Evolutionary conservation across 2,329 filamentous ascomycete species (phyloP), one percentile per base, ranked within the genome.

Genomic region (Penicillium sp.): DNA sequence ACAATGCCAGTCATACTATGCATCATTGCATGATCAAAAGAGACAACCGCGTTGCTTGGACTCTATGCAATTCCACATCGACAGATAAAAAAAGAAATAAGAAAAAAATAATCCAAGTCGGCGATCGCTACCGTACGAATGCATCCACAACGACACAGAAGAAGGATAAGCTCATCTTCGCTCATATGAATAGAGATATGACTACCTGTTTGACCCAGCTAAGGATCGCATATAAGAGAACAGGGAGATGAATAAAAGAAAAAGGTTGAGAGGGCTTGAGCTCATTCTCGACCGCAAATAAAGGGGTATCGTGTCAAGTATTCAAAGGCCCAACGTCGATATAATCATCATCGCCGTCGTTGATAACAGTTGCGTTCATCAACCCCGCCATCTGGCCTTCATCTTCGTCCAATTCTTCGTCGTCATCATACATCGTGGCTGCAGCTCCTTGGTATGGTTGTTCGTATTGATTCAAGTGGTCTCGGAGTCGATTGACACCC

Each of bases 401-500:
- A 29, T 75, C 74, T 63, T 75, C 74, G 40, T 76, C 74, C 47
- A 75, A 56, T 61, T 76, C 73, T 55, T 76, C 75, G 34, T 71
- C 73, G 41, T 77, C 73, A 57, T 76, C 73, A 59, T 74, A 76
- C 71, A 76, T 76, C 32, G 74, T 75, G 40, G 70, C 71, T 56
- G 75, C 73, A 10, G 65, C 68, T 56, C 67, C 69, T 35, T 62
- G 68, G 29, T 58, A 63, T 40, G 64, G 54, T 27, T 62, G 56
- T 36, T 74, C 70, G 10, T 75, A 73, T 61, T 59, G 63, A 46
- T 91, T 95, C 36, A 99, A 80, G 68, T 91, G 89, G 27, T 87
- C 82, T 39, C 93, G 87, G 26, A 99, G 83, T 38, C 84, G 83
- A 39, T 79, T 78, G 2, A 99, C 93, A 51, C 92, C 92, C 26